Conservation (phyloP, 164 flowering plant species). For the Berberis vulgaris region DNA sequence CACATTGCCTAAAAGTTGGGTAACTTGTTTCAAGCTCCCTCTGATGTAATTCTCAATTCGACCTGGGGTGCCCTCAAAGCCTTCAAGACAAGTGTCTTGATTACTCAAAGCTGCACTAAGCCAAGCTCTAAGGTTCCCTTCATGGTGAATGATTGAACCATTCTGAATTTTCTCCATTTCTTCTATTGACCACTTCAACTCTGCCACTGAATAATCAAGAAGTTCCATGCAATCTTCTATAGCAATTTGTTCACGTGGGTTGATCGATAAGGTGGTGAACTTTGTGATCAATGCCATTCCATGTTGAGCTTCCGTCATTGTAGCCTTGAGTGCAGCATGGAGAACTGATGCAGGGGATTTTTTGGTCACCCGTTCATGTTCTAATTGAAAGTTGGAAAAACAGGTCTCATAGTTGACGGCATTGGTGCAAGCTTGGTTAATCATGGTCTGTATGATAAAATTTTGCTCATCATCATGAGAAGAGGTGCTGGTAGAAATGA, state of each 20-base stretch:
- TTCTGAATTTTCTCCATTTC: constrained; percentile 55
- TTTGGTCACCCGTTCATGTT: constrained; percentile 11
- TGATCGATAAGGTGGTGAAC: constrained; percentile 47
- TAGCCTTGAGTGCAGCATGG: constrained; percentile 40
- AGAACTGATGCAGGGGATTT: constrained; percentile 31
- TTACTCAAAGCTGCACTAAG: constrained; percentile 86
- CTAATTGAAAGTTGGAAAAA: constrained; percentile 20
- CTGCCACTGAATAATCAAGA: constrained; percentile 69
- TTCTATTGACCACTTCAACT: constrained; percentile 57
- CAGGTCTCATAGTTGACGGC: constrained; percentile 36
- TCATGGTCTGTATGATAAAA: constrained; percentile 23
- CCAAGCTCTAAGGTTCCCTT: constrained; percentile 73
- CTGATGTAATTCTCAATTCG: constrained; percentile 37
- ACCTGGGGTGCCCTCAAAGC: constrained; percentile 70
- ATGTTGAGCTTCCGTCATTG: constrained; percentile 42
- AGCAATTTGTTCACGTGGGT: constrained; percentile 63
- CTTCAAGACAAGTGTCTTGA: constrained; percentile 93
- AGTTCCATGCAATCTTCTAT: constrained; percentile 79
- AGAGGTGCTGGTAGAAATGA: constrained; percentile 11
- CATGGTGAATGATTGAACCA: constrained; percentile 22
- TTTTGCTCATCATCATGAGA: constrained; percentile 9
- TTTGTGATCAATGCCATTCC: constrained; percentile 38
- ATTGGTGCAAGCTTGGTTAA: constrained; percentile 33
- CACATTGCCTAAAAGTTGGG: constrained; percentile 65
- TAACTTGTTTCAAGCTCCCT: constrained; percentile 67